A percentile compares a stretch with the other conserved stretches of the same genome.
Conservation (phyloP, 1,284 basidiomycete genomes). For the Pholiota adiposa region DNA sequence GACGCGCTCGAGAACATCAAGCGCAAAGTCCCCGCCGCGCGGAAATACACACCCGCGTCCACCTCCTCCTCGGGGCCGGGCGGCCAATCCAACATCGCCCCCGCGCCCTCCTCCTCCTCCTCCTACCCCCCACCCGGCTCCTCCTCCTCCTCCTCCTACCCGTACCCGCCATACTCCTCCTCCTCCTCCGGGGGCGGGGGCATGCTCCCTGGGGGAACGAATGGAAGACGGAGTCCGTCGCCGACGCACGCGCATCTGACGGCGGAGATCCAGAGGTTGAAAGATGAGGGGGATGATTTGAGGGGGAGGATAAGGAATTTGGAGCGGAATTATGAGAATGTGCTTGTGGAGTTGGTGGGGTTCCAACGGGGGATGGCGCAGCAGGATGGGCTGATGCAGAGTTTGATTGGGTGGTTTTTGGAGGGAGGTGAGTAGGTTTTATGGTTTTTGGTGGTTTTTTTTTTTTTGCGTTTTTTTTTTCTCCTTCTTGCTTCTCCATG, state of each 20-base stretch:
- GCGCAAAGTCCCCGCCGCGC: conserved; percentile 83
- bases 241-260: conserved; percentile 35
- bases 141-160: conserved; percentile 18
- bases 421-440: conserved; percentile 51
- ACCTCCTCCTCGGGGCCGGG: conserved; percentile 27
- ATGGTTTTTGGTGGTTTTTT: no score
- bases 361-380: conserved; percentile 86
- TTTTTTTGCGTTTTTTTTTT: conserved; percentile 1
- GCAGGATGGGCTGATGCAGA: conserved; percentile 86
- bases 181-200: not conserved
- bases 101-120: conserved; percentile 25
- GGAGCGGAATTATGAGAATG: conserved; percentile 77
- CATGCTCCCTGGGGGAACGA: no score
- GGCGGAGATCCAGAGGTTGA: conserved; percentile 56
- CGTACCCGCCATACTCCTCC: conserved; percentile 29
- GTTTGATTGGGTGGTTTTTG: conserved; percentile 81
- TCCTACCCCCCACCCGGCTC: conserved; percentile 16
- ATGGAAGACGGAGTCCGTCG: conserved; percentile 4
- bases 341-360: conserved; percentile 82
- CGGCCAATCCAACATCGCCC: conserved; percentile 16
- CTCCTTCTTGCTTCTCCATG: not conserved
- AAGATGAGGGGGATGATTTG: conserved; percentile 62
- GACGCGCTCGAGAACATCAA: conserved; percentile 93
- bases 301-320: conserved; percentile 45
- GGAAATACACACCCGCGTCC: conserved; percentile 44